Percentiles rank a stretch among this genome's conserved stretches.
phyloP scores from a whole-genome alignment of 306 rosid genomes.

The Abrus pulchellus region DNA sequence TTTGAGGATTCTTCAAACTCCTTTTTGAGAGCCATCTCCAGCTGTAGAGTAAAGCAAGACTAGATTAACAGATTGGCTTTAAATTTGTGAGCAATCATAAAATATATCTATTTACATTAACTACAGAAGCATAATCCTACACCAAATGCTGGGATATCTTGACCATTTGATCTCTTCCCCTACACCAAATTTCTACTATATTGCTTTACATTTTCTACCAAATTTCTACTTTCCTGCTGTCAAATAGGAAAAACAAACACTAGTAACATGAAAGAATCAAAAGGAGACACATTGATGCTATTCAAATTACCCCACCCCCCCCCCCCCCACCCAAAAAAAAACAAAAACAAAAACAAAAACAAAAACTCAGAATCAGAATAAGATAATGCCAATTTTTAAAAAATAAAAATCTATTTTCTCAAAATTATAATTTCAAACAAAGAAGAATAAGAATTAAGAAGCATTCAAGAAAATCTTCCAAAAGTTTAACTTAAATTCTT shows the following conservation, averaged over 20 bases:
- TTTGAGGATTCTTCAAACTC: conserved; percentile 69
- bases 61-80: conserved; percentile 32
- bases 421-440: conserved; percentile 15
- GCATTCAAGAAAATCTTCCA: conserved; percentile 19
- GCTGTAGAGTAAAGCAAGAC: conserved; percentile 60
- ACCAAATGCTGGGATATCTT: conserved; percentile 32
- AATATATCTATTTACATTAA: conserved; percentile 13
- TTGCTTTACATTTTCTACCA: background rate
- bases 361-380: background rate
- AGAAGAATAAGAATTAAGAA: conserved; percentile 14
- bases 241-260: background rate
- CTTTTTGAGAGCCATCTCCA: conserved; percentile 82
- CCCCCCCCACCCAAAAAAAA: too few species aligned
- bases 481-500: conserved; percentile 19
- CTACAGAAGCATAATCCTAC: conserved; percentile 13
- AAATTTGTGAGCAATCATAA: conserved; percentile 27
- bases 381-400: conserved; percentile 2
- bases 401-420: background rate
- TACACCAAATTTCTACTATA: conserved; percentile 7
- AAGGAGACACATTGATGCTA: conserved; percentile 11
- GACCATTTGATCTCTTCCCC: conserved; percentile 30
- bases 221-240: background rate
- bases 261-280: conserved; percentile 21
- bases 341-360: background rate
- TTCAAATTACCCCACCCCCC: background rate